phyloP scores from a whole-genome alignment of 768 basidiomycete genomes.

The Trametopsis cervina region DNA sequence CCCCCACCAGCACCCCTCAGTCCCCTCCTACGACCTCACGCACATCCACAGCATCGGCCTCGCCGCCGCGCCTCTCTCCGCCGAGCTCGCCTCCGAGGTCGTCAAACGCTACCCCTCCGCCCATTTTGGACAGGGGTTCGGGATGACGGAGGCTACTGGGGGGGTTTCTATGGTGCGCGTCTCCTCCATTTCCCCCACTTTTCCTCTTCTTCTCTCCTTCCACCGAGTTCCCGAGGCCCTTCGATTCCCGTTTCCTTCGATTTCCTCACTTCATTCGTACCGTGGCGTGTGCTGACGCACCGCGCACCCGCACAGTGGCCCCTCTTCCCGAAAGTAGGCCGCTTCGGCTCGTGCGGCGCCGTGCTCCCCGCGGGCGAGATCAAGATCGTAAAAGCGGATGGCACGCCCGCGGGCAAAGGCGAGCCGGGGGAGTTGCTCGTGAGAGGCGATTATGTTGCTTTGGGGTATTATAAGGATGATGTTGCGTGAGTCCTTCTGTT shows the following conservation, averaged over 20 bases:
- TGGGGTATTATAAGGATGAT: slow-evolving; percentile 23
- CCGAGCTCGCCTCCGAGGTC: slow-evolving; percentile 31
- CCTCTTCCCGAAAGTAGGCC: slow-evolving; percentile 6
- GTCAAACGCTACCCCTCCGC: slow-evolving; percentile 45
- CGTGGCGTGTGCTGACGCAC: background rate
- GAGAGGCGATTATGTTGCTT: slow-evolving; percentile 33
- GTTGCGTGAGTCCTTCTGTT: slow-evolving; percentile 6
- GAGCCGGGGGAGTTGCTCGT: slow-evolving; percentile 45
- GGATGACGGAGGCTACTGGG: slow-evolving; percentile 63
- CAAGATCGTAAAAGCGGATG: slow-evolving; percentile 39
- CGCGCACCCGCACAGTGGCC: slow-evolving; percentile 1
- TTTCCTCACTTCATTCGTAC: too few relatives aligned
- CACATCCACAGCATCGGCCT: slow-evolving; percentile 21
- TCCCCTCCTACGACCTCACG: slow-evolving; percentile 25
- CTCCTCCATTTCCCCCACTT: slow-evolving; percentile 9
- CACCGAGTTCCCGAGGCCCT: background rate
- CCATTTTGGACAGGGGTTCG: slow-evolving; percentile 56
- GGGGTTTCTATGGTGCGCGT: slow-evolving; percentile 44
- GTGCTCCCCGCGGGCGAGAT: slow-evolving; percentile 38
- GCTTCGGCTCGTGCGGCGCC: slow-evolving; percentile 27
- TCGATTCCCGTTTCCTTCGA: too few relatives aligned
- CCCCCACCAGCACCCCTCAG: slow-evolving; percentile 23
- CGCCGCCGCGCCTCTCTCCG: slow-evolving; percentile 31
- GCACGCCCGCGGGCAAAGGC: slow-evolving; percentile 30
- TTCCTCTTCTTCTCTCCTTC: background rate